Percentiles rank a stretch among this genome's conserved stretches.
phyloP scores from a whole-genome alignment of 306 rosid species.

The Astragalus membranaceus region DNA sequence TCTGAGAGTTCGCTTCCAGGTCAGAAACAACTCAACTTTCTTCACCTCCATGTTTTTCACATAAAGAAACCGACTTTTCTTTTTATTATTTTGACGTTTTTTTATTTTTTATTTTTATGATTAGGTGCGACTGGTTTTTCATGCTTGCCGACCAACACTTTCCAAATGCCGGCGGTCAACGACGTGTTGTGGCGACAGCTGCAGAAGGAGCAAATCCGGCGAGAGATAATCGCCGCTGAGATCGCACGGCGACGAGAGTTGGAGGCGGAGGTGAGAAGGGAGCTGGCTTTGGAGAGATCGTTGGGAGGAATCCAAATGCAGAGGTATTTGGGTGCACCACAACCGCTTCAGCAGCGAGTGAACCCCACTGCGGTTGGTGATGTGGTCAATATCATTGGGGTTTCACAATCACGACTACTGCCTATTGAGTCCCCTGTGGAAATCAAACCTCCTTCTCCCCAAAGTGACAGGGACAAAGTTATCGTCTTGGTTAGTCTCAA shows the following conservation, averaged over 20 bases:
- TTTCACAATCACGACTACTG: neutral
- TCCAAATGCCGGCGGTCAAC: neutral
- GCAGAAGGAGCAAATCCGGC: conserved; percentile 38
- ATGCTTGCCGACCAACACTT: neutral
- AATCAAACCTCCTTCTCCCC: neutral
- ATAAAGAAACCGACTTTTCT: neutral
- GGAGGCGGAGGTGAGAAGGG: conserved; percentile 49
- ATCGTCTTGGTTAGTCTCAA: too few species aligned
- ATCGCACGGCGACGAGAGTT: conserved; percentile 27
- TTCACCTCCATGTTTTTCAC: neutral
- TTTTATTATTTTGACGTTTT: neutral
- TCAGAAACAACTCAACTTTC: neutral
- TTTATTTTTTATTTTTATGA: neutral
- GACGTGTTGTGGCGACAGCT: conserved; percentile 24
- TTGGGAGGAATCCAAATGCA: conserved; percentile 6
- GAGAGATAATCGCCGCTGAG: conserved; percentile 33
- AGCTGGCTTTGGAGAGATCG: conserved; percentile 32
- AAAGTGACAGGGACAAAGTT: conserved; percentile 18
- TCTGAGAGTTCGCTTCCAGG: conserved; percentile 5
- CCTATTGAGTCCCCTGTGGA: neutral
- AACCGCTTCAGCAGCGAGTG: neutral
- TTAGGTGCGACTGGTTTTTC: neutral
- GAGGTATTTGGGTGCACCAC: neutral
- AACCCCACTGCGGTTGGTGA: neutral
- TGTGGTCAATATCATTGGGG: neutral